Conservation (phyloP, 768 basidiomycete genomes). For the Epithele typhae region DNA sequence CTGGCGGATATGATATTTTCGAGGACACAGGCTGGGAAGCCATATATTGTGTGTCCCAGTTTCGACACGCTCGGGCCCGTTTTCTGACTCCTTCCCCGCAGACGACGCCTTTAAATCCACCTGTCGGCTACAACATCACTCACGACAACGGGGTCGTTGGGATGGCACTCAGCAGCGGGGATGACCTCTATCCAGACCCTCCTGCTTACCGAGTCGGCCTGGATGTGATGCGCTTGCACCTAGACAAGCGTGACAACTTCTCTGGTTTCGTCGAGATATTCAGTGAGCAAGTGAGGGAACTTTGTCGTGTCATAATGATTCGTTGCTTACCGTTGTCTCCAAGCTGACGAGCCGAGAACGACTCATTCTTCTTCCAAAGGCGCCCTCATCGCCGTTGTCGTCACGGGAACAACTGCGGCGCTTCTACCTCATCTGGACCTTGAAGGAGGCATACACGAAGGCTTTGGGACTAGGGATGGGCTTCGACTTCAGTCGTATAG, state of each 20-base stretch:
- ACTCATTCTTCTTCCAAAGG: constrained; percentile 24
- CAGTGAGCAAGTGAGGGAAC: constrained; percentile 52
- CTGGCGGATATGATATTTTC: constrained; percentile 46
- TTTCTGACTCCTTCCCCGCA: too few species aligned
- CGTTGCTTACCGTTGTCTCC: background rate
- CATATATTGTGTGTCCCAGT: constrained; percentile 66
- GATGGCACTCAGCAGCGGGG: constrained; percentile 49
- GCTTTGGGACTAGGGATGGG: constrained; percentile 80
- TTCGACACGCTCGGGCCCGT: too few species aligned
- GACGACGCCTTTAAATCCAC: constrained; percentile 13
- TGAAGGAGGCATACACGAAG: constrained; percentile 92
- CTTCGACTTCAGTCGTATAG: constrained; percentile 75
- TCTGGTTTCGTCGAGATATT: constrained; percentile 59
- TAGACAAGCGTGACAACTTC: constrained; percentile 57
- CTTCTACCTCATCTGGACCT: constrained; percentile 85
- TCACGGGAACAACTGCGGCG: constrained; percentile 48
- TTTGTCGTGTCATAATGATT: too few species aligned
- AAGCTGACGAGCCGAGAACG: constrained; percentile 41
- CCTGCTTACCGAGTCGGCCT: constrained; percentile 61
- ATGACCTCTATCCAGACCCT: constrained; percentile 39
- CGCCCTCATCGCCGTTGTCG: constrained; percentile 33
- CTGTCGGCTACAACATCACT: constrained; percentile 75
- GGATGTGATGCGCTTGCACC: constrained; percentile 75
- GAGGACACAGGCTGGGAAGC: constrained; percentile 64
- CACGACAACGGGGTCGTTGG: constrained; percentile 75